Percentiles rank a stretch among this genome's conserved stretches.
Evolutionary conservation across 805 yeast species (phyloP).

Genomic region (Saturnispora sanitii): DNA sequence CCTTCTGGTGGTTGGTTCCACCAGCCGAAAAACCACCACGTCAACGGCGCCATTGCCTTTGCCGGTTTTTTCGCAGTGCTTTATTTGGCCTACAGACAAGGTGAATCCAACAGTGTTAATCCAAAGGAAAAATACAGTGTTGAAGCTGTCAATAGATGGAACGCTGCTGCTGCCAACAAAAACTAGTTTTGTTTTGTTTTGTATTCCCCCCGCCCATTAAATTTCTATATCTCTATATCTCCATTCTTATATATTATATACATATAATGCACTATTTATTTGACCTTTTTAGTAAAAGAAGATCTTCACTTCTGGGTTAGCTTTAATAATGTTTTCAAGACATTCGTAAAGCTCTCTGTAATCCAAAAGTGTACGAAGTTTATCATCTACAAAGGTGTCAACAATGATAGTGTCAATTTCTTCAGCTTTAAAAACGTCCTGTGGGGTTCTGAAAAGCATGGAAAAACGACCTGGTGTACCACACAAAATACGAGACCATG

Average conservation of each 20-base stretch:
- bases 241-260: constrained; percentile 2
- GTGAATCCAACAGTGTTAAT: constrained; percentile 29
- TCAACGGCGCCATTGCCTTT: constrained; percentile 33
- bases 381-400: constrained; percentile 54
- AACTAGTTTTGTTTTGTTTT: neutral
- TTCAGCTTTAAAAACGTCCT: constrained; percentile 26
- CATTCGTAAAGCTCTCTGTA: constrained; percentile 35
- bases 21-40: constrained; percentile 40
- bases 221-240: neutral
- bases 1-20: constrained; percentile 52
- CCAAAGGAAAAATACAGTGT: constrained; percentile 29
- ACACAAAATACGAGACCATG: constrained; percentile 43
- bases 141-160: constrained; percentile 36
- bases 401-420: constrained; percentile 47
- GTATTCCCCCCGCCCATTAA: neutral
- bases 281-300: constrained; percentile 35
- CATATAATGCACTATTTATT: constrained; percentile 7
- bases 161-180: constrained; percentile 31
- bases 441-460: constrained; percentile 15
- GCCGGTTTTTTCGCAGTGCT: constrained; percentile 30
- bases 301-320: constrained; percentile 35
- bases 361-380: constrained; percentile 54
- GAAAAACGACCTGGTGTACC: constrained; percentile 55
- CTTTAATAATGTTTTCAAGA: constrained; percentile 30
- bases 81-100: constrained; percentile 28